Evolutionary conservation across 805 yeast genomes (phyloP), one percentile per base, ranked within the genome.

Genomic region (Starmerella roubikii): DNA sequence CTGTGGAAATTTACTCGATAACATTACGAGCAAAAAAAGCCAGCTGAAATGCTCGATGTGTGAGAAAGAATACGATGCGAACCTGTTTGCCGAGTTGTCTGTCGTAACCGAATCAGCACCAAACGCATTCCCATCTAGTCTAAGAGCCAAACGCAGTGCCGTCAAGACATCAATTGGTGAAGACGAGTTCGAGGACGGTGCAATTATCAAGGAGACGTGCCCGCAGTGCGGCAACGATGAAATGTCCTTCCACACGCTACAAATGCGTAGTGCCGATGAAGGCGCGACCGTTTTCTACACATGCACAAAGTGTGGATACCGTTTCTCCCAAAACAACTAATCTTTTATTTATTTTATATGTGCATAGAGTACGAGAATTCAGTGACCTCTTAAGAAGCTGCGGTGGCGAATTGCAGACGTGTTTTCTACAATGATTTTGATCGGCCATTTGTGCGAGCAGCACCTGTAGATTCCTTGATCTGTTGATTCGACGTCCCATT

Each of bases 171-270:
- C 76, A 1, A 67, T 86, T 56, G 74, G 73, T 54, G 72, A 71
- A 21, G 74, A 74, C 46, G 96, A 88, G 49, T 62, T 82, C 33
- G 93, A 78, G 44, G 96, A 85, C 44, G 98, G 97, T 47, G 98
- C 98, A 29, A 80, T 93, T 11, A 91, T 91, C 59, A 81, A 86
- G 59, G 99, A 91, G 60, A 86, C 81, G 56, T 91, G 99, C 68
- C 97, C 97, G n/a, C 76, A 86, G 61, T 91, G 98, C 72, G 95
- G 94, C 35, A 73, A 86, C 61, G 96, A 91, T 56, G 96, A 91
- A 61, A 93, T 93, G 98, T 86, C 78, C 58, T 91, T 88, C 59
- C 97, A 91, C 57, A 91, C 98, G 4, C 67, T 91, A 50, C 99
- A 91, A 62, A 70, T 91, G 52, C 76, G 99, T 64, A 81, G 94